These are phyloP conservation scores for Escovopsis weberi DNA, from an alignment of 2,329 filamentous ascomycete species.

Conservation along the genomic window DNA sequence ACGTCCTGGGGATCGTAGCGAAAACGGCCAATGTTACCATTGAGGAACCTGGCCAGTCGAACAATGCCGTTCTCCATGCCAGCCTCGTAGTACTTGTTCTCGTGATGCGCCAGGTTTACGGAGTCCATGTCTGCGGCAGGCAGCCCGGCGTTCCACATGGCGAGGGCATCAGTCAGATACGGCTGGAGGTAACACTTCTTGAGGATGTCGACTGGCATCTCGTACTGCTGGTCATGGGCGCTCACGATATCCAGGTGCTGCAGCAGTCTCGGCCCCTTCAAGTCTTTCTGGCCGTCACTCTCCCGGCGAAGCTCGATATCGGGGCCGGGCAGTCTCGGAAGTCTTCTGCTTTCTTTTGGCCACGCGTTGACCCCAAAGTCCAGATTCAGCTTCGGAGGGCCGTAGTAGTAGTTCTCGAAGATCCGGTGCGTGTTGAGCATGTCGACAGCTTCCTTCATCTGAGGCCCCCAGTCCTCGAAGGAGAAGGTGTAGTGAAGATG, in stretches of 20 bases:
- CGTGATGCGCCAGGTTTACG: conserved; percentile 20
- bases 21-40: neutral
- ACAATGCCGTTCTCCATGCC: conserved; percentile 15
- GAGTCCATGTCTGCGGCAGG: neutral
- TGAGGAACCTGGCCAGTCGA: conserved; percentile 8
- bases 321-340: conserved; percentile 12
- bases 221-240: conserved; percentile 4
- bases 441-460: conserved; percentile 15
- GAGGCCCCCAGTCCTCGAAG: conserved; percentile 15
- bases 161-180: neutral
- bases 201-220: conserved; percentile 1
- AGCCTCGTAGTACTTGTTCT: conserved; percentile 21
- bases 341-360: conserved; percentile 12
- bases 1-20: neutral
- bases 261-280: conserved; percentile 1
- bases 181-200: conserved; percentile 1
- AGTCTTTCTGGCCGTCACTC: neutral
- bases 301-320: neutral
- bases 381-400: conserved; percentile 12
- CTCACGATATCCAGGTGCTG: conserved; percentile 1
- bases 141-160: conserved; percentile 1
- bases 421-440: conserved; percentile 21
- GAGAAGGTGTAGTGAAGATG: conserved; percentile 15
- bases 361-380: conserved; percentile 9
- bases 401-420: conserved; percentile 22